These are phyloP conservation scores for Eucalyptus marginata DNA, from an alignment of 345 rosid genomes.

Conservation along the genomic window DNA sequence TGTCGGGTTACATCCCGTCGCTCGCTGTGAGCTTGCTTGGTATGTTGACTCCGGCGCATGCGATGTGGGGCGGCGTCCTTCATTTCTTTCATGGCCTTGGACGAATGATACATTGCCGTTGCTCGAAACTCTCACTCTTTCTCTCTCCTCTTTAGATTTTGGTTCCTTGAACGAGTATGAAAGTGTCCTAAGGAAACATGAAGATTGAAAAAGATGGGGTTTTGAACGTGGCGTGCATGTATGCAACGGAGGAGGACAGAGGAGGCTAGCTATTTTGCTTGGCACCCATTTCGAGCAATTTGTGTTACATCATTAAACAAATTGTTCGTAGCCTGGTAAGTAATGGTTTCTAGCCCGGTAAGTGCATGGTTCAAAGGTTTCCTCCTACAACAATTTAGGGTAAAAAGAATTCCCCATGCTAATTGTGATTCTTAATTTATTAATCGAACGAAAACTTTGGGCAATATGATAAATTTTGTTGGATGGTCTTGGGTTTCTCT, in stretches of 20 bases:
- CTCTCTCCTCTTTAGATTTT: background rate
- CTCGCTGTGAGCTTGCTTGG: background rate
- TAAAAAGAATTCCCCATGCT: too few relatives aligned
- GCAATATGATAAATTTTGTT: too few relatives aligned
- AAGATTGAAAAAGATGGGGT: background rate
- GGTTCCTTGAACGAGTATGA: background rate
- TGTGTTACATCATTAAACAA: too few relatives aligned
- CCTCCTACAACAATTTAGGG: too few relatives aligned
- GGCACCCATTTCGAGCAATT: background rate
- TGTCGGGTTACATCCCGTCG: background rate
- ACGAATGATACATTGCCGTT: background rate
- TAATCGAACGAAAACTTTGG: too few relatives aligned
- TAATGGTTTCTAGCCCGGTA: too few relatives aligned
- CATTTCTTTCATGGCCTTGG: background rate
- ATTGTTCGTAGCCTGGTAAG: too few relatives aligned
- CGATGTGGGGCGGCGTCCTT: background rate
- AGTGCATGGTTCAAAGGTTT: too few relatives aligned
- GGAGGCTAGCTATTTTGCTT: background rate
- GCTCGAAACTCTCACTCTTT: background rate
- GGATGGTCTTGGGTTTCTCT: too few relatives aligned
- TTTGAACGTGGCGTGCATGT: background rate
- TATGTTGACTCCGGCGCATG: background rate
- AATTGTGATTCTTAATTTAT: too few relatives aligned
- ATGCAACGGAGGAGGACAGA: background rate
- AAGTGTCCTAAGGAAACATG: background rate